A percentile compares a stretch with the other conserved stretches of the same genome.
phyloP scores from a whole-genome alignment of 2,329 filamentous ascomycete genomes.

The Sclerotinia spermophila region DNA sequence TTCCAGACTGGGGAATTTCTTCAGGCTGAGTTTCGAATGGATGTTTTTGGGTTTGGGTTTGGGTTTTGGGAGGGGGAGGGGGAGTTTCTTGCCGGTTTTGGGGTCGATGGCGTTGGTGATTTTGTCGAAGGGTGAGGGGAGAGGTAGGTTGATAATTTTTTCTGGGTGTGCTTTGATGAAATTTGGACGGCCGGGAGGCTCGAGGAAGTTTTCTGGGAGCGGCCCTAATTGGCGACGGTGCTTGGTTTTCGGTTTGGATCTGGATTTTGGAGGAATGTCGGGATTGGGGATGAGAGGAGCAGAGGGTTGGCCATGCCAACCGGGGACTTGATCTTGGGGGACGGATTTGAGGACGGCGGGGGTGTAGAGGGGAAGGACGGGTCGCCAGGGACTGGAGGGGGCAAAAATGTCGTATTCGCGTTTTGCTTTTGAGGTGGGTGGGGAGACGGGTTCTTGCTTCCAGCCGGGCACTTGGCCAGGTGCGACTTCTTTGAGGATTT shows the following conservation, averaged over 20 bases:
- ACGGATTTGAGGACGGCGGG: neutral
- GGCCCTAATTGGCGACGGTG: neutral
- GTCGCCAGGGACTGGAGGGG: neutral
- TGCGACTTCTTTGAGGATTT: neutral
- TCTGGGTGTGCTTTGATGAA: neutral
- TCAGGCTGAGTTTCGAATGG: constrained; percentile 3
- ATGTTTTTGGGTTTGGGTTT: neutral
- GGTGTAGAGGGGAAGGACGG: neutral
- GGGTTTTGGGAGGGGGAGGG: neutral
- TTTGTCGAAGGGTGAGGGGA: neutral
- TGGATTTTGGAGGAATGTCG: neutral
- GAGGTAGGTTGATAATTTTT: neutral
- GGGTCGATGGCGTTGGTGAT: neutral
- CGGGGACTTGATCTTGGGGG: neutral
- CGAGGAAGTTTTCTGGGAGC: neutral
- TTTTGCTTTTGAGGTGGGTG: neutral
- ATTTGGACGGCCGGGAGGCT: constrained; percentile 2
- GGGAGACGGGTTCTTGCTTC: neutral
- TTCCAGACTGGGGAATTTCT: neutral
- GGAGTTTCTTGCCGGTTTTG: neutral
- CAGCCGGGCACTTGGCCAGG: neutral
- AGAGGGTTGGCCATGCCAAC: neutral
- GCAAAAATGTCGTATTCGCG: neutral
- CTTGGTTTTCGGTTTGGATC: neutral
- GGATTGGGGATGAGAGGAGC: neutral